Conservation (phyloP, 1,284 basidiomycete genomes). For the Flammula alnicola region DNA sequence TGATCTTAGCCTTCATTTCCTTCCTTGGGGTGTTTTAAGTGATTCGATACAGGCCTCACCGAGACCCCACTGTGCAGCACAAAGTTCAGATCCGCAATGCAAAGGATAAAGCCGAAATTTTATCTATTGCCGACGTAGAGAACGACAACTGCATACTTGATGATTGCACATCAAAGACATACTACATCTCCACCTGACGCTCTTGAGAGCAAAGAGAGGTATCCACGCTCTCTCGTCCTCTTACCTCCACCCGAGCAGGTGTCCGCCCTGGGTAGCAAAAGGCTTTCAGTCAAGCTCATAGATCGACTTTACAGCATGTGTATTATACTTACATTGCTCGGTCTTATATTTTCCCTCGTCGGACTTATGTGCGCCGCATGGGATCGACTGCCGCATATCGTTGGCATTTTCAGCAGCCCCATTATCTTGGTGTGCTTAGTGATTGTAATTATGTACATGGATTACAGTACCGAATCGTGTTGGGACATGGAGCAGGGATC, state of each 20-base stretch:
- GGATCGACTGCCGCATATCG: constrained; percentile 9
- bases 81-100: too few species aligned
- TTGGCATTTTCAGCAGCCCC: background rate
- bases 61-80: background rate
- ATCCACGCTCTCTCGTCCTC: background rate
- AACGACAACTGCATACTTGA: too few species aligned
- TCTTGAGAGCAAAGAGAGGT: too few species aligned
- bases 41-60: too few species aligned
- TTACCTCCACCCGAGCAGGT: background rate
- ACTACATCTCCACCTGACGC: too few species aligned
- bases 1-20: constrained; percentile 6
- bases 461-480: too few species aligned
- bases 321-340: constrained; percentile 9
- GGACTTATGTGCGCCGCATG: constrained; percentile 9
- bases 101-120: too few species aligned
- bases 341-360: constrained; percentile 8
- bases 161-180: too few species aligned
- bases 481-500: too few species aligned
- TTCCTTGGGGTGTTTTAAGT: too few species aligned
- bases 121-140: too few species aligned
- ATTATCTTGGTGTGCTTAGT: background rate
- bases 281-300: constrained; percentile 3
- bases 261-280: background rate
- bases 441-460: background rate
- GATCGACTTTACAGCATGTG: constrained; percentile 7